Evolutionary conservation across 495 filamentous ascomycete genomes (phyloP).

Genomic region (Thermothielavioides terrestris): DNA sequence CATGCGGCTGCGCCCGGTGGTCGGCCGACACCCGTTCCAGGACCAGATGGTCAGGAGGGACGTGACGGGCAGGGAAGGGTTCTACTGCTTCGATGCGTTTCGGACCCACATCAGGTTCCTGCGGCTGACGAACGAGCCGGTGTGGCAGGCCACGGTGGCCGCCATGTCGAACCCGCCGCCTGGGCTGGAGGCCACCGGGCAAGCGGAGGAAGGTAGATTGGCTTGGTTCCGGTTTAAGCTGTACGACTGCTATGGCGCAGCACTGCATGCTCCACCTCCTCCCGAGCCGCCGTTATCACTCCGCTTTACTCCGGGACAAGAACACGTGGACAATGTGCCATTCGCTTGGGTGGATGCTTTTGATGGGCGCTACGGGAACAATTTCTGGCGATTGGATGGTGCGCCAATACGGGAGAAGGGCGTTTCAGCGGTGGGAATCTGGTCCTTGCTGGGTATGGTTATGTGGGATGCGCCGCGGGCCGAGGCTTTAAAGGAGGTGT

Average conservation of each 20-base stretch:
- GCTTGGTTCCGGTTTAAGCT: not conserved
- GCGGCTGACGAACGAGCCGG: not conserved
- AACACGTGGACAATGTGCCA: not conserved
- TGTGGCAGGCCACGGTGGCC: not conserved
- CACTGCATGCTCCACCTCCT: too few relatives aligned
- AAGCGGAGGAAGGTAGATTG: not conserved
- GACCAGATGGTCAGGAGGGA: not conserved
- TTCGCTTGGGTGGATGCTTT: not conserved
- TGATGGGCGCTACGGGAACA: not conserved
- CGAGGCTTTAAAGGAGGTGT: not conserved
- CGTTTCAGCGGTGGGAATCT: not conserved
- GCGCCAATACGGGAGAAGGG: not conserved
- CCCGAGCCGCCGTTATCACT: not conserved
- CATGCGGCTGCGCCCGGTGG: too few relatives aligned
- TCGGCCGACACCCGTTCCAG: not conserved
- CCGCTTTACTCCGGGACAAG: not conserved
- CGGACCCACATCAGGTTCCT: not conserved
- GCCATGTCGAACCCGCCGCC: not conserved
- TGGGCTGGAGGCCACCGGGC: not conserved
- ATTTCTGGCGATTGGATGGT: not conserved
- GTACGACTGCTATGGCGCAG: too few relatives aligned
- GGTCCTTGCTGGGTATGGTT: not conserved
- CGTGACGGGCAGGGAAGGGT: not conserved
- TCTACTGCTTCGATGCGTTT: not conserved
- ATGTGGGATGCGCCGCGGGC: not conserved